phyloP scores from a whole-genome alignment of 768 basidiomycete genomes.

The Agaricus subrufescens region DNA sequence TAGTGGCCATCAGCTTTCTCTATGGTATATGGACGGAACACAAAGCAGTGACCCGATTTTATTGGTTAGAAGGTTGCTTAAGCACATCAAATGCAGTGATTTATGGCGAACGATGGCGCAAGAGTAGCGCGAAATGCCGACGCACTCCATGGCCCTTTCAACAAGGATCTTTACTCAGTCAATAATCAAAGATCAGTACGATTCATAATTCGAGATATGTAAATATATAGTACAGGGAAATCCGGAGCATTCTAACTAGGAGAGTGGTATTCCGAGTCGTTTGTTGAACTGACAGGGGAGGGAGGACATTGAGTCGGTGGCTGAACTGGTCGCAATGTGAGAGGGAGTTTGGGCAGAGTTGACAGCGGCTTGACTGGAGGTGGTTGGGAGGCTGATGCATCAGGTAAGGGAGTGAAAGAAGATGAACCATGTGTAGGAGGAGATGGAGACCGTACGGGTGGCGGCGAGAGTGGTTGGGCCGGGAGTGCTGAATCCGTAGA shows the following conservation, averaged over 20 bases:
- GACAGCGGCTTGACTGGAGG: background rate
- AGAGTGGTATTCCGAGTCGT: conserved; percentile 9
- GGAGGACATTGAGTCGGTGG: conserved; percentile 1
- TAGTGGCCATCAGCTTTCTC: conserved; percentile 32
- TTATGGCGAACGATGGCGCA: conserved; percentile 17
- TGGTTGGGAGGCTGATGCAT: background rate
- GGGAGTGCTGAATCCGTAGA: background rate
- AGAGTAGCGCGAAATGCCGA: conserved; percentile 19
- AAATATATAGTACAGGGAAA: background rate
- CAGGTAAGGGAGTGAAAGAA: background rate
- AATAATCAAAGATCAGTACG: background rate
- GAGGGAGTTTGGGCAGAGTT: background rate
- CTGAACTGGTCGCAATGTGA: background rate
- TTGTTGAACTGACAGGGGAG: conserved; percentile 4
- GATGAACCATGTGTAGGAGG: conserved; percentile 1
- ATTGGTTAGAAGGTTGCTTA: background rate
- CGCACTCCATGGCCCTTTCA: background rate
- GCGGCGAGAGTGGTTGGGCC: background rate
- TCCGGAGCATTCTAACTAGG: background rate
- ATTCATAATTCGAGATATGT: background rate
- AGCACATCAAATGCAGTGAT: background rate
- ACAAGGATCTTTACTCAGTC: background rate
- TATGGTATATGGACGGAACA: background rate
- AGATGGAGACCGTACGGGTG: background rate
- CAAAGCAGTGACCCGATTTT: background rate